Evolutionary conservation across 345 rosid species (phyloP).

Genomic region (Rhodamnia rubescens): DNA sequence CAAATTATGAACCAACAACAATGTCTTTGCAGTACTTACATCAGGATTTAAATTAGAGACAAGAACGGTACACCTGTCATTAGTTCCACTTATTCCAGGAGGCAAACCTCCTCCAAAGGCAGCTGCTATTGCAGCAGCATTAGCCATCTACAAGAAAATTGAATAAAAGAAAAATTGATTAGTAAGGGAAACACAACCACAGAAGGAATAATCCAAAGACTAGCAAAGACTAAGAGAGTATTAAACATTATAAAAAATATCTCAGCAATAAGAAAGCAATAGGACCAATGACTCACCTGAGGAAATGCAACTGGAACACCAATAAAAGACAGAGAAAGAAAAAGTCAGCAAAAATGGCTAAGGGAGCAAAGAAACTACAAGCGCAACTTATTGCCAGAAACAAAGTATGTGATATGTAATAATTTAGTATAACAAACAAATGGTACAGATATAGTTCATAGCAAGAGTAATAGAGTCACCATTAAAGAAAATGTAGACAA

Average conservation of each 20-base stretch:
- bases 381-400: background rate
- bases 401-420: background rate
- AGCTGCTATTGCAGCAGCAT: conserved; percentile 87
- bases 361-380: background rate
- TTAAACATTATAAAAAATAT: background rate
- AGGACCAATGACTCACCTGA: conserved; percentile 51
- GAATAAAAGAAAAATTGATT: background rate
- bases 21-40: conserved; percentile 30
- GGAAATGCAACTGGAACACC: conserved; percentile 71
- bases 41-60: conserved; percentile 86
- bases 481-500: background rate
- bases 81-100: conserved; percentile 90
- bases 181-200: background rate
- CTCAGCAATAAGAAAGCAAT: background rate
- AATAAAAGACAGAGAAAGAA: background rate
- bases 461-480: background rate
- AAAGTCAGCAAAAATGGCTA: background rate
- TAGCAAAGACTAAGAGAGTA: background rate
- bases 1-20: background rate
- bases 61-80: conserved; percentile 86
- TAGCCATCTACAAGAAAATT: conserved; percentile 49
- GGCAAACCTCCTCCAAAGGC: conserved; percentile 97
- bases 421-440: background rate
- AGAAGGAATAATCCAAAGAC: background rate
- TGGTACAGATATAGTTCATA: background rate